Evolutionary conservation across 2,329 filamentous ascomycete genomes (phyloP), one percentile per base, ranked within the genome.

Genomic region (Sporothrix sp.): DNA sequence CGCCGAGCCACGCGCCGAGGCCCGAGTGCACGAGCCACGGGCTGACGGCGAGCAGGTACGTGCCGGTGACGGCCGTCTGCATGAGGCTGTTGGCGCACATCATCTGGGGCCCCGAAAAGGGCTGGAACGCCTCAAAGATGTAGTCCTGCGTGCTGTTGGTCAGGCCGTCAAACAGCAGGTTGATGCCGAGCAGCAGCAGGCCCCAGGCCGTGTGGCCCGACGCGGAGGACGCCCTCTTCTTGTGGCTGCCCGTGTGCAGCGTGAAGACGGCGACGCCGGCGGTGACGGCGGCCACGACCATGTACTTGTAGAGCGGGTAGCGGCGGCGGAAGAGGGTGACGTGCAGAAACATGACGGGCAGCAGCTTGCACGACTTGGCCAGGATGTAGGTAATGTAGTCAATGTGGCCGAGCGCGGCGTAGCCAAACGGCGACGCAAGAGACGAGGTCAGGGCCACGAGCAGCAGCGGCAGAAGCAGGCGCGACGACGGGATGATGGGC

Each of bases 381-480:
- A 98, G 84, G 59, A 96, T 87, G 70, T 95, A 97, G 27, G 93
- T 96, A 62, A 97, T 87, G 70, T 97, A 97, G 77, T 97, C 93
- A 68, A 97, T 89, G 66, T 97, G 89, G 33, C 85, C 82, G 46
- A 97, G 81, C 53, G 82, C 85, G 45, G 93, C 90, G 69, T 97
- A 97, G 59, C 91, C 93, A 63, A 96, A 96, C 3, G 91, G 91
- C n/a, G 85, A 89, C 35, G 91, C 89, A 48, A 97, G 84, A 4
- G 87, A 89, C 60, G 82, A 85, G 4, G 89, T 95, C 51, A 96
- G 68, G 58, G 89, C 87, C 53, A 98, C 88, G 52, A 97, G 79
- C 54, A 87, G 67, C 40, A 98, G 76, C 6, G 91, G 89, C 35
- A 77, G 69, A 51, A 96, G 69, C 62, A 96, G 95, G 49, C 74